Evolutionary conservation across 805 yeast genomes (phyloP), one percentile per base, ranked within the genome.

Genomic region (Brettanomyces nanus): DNA sequence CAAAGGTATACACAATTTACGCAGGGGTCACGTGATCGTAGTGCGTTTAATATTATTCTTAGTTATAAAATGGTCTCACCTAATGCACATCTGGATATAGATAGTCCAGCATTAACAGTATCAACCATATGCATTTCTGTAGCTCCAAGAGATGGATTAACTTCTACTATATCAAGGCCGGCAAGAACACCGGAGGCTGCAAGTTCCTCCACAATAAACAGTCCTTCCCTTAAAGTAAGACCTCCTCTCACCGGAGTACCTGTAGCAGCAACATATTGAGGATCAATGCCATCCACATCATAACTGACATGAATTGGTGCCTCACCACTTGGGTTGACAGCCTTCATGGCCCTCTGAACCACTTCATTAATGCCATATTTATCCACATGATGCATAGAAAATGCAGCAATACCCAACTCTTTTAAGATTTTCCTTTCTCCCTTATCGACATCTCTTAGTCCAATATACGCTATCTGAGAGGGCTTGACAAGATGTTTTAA

Each of bases 211-310:
- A 89, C 92, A 38, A 90, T 63, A 57, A 82, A 90, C 58, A 92
- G 71, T 35, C 96, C 97, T 63, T 90, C 98, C 65, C 98, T 76
- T 61, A 90, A 71, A 6, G 96, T 80, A 46, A 90, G 68, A 3
- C 98, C 98, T 46, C 97, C 97, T 59, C 95, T 79, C 13, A 90
- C 98, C 31, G 97, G 90, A 1, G 98, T 92, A 38, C 98, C 98
- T 1, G 98, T 90, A 28, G 97, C 95, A 15, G 96, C 97, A 11
- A 92, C 96, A 55, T 69, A 87, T 44, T 77, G 71, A 34, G 97
- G 97, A 62, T 90, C 98, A 41, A 92, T 80, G 31, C 97, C 97
- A 62, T 90, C 98, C 31, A 90, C 97, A 56, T 90, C 98, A 58
- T 89, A 90, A 20, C 94, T 81, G 47, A 92, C 63, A 66, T 90